These are phyloP conservation scores for Cyclotella choctawhatcheeana DNA, from an alignment of 108 stramenopile genomes.

Conservation along the genomic window DNA sequence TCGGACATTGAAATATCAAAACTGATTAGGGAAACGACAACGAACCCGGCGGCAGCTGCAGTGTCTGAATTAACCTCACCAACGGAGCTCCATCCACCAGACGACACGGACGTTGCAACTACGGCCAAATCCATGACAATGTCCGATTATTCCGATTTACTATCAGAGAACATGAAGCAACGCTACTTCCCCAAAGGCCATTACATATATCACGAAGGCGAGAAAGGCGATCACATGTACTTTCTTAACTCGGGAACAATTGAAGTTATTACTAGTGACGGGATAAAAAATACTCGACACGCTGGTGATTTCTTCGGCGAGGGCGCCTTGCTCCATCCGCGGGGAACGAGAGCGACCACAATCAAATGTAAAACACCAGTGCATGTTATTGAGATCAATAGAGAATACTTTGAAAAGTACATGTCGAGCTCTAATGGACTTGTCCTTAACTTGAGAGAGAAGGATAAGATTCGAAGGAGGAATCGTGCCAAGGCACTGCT, in stretches of 20 bases:
- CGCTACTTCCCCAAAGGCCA: conserved; percentile 81
- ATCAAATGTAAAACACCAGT: conserved; percentile 82
- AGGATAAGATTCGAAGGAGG: conserved; percentile 79
- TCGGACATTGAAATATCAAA: conserved; percentile 15
- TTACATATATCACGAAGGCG: conserved; percentile 71
- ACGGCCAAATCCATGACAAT: conserved; percentile 44
- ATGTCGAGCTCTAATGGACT: conserved; percentile 63
- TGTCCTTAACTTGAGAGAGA: conserved; percentile 67
- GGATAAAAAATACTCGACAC: conserved; percentile 58
- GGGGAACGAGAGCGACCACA: conserved; percentile 64
- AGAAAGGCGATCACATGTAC: conserved; percentile 76
- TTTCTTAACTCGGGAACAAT: conserved; percentile 84
- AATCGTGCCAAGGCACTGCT: conserved; percentile 84
- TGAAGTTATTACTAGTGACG: conserved; percentile 68
- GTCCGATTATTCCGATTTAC: conserved; percentile 74
- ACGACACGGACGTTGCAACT: not conserved
- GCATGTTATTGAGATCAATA: conserved; percentile 84
- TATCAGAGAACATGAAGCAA: conserved; percentile 83
- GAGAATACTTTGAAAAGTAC: conserved; percentile 90
- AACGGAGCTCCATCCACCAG: not conserved
- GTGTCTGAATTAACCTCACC: not conserved
- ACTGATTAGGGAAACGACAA: conserved; percentile 7
- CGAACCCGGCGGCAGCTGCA: not conserved
- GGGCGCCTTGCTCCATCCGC: conserved; percentile 76
- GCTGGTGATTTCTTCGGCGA: conserved; percentile 86